phyloP scores from a whole-genome alignment of 169 alveolate genomes.

The Eimeria maxima region DNA sequence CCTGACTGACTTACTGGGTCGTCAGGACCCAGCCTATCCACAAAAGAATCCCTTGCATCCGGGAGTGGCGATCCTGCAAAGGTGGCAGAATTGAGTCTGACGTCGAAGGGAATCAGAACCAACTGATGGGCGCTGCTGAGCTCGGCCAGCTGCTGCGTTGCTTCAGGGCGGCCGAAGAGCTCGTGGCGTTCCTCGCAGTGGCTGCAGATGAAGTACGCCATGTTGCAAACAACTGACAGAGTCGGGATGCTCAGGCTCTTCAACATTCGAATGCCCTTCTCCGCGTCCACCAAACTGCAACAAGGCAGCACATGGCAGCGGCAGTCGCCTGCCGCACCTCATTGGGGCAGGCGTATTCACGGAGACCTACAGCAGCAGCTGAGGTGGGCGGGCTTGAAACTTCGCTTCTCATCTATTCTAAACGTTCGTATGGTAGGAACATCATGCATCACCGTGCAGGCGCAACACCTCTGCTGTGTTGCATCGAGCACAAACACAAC shows the following conservation, averaged over 20 bases:
- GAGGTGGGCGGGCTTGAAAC: not conserved
- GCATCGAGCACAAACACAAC: not conserved
- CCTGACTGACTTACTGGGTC: constrained; percentile 45
- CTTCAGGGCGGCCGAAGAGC: constrained; percentile 87
- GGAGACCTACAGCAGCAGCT: not conserved
- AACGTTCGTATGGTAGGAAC: not conserved
- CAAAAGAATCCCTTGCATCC: constrained; percentile 72
- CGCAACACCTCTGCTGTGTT: not conserved
- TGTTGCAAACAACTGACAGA: constrained; percentile 96
- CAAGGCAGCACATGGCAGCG: not conserved
- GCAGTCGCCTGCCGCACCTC: not conserved
- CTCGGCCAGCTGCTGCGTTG: constrained; percentile 72
- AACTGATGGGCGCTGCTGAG: constrained; percentile 58
- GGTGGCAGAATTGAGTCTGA: constrained; percentile 42
- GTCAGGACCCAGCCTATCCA: constrained; percentile 66
- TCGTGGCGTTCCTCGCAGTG: constrained; percentile 93
- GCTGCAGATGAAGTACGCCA: constrained; percentile 96
- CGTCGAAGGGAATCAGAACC: constrained; percentile 56
- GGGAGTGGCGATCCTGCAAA: constrained; percentile 71
- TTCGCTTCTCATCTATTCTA: not conserved
- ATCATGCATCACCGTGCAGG: not conserved
- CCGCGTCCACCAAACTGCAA: constrained; percentile 94
- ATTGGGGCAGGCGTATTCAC: not conserved
- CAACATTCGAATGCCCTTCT: constrained; percentile 96
- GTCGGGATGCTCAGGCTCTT: constrained; percentile 94